Evolutionary conservation across 2,329 filamentous ascomycete species (phyloP).

Genomic region (Diplocarpon mali): DNA sequence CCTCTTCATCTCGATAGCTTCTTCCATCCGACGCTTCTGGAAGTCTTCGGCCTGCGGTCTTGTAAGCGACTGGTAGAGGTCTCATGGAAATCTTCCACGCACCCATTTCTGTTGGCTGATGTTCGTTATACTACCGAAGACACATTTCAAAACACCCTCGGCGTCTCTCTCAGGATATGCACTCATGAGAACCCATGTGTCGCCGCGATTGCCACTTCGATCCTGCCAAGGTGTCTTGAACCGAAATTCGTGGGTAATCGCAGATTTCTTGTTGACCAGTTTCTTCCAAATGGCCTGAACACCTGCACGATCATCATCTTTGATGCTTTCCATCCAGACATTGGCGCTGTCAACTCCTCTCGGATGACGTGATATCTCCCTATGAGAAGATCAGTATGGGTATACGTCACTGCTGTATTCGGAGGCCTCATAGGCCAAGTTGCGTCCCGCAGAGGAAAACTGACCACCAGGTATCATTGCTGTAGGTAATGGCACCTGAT

Average conservation of each 20-base stretch:
- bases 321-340: constrained; percentile 63
- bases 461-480: constrained; percentile 61
- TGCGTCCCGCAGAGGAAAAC: background rate
- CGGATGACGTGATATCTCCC: constrained; percentile 57
- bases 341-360: constrained; percentile 46
- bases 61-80: background rate
- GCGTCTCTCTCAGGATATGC: constrained; percentile 62
- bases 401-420: too few species aligned
- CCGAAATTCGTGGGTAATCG: constrained; percentile 62
- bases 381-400: constrained; percentile 19
- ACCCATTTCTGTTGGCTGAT: constrained; percentile 72
- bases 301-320: constrained; percentile 49
- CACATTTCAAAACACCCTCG: constrained; percentile 55
- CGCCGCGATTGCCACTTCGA: constrained; percentile 46
- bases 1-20: constrained; percentile 69
- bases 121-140: constrained; percentile 74
- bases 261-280: constrained; percentile 48
- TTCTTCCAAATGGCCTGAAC: constrained; percentile 52
- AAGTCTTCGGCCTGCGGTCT: constrained; percentile 57
- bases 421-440: too few species aligned
- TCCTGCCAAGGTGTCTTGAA: constrained; percentile 59
- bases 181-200: constrained; percentile 69
- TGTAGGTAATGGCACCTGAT: constrained; percentile 61
- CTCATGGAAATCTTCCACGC: background rate
- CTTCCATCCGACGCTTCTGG: constrained; percentile 65